Evolutionary conservation across 2,329 filamentous ascomycete species (phyloP).

Genomic region (Biscogniauxia marginata): DNA sequence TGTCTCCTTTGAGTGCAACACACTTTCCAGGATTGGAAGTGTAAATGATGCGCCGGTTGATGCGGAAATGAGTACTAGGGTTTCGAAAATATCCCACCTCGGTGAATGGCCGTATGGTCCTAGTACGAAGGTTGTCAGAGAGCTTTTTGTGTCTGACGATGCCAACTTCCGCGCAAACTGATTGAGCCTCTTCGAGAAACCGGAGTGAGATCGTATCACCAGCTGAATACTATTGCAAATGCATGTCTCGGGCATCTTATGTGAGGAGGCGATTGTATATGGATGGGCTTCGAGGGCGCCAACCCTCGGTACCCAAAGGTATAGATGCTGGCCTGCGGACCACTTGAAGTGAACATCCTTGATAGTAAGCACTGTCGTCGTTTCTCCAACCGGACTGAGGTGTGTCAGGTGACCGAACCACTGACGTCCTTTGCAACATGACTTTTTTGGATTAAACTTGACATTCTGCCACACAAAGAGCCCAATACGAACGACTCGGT

Average conservation of each 20-base stretch:
- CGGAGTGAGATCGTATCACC: conserved; percentile 53
- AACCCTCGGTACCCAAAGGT: conserved; percentile 57
- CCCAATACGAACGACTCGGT: conserved; percentile 53
- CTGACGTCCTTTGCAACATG: conserved; percentile 46
- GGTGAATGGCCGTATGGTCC: conserved; percentile 58
- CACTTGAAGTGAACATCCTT: conserved; percentile 59
- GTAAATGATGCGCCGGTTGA: conserved; percentile 64
- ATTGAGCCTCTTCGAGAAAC: conserved; percentile 57
- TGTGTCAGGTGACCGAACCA: conserved; percentile 53
- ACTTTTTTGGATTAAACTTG: conserved; percentile 39
- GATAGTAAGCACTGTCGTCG: conserved; percentile 57
- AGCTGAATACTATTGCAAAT: conserved; percentile 61
- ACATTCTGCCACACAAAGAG: conserved; percentile 54
- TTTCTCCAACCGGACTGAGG: conserved; percentile 47
- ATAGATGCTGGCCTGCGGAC: conserved; percentile 60
- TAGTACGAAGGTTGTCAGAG: conserved; percentile 48
- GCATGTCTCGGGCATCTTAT: conserved; percentile 48
- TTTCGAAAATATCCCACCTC: conserved; percentile 58
- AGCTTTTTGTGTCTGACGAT: conserved; percentile 28
- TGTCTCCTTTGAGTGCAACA: conserved; percentile 40
- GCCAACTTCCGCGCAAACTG: conserved; percentile 41
- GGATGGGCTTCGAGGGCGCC: conserved; percentile 57
- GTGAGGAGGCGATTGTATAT: conserved; percentile 60
- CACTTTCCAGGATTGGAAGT: conserved; percentile 56
- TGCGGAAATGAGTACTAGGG: conserved; percentile 57